These are phyloP conservation scores for Mollisia scopiformis DNA, from an alignment of 2,329 filamentous ascomycete species.

Conservation along the genomic window DNA sequence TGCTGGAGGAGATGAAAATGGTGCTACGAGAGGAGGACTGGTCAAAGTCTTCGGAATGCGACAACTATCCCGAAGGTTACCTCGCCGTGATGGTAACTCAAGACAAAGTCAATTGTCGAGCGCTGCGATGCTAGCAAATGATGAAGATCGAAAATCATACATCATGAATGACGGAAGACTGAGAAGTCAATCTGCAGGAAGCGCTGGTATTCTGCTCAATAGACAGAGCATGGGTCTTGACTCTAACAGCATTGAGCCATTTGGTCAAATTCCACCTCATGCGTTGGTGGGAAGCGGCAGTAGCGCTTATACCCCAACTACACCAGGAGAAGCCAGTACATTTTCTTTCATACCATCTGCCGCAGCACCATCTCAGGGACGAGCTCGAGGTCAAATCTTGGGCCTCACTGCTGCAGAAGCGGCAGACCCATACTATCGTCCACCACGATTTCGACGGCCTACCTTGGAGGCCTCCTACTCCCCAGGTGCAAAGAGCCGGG, in stretches of 20 bases:
- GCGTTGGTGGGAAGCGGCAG: constrained; percentile 54
- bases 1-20: constrained; percentile 75
- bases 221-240: constrained; percentile 58
- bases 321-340: constrained; percentile 69
- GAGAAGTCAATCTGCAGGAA: constrained; percentile 64
- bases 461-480: constrained; percentile 56
- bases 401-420: constrained; percentile 53
- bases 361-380: constrained; percentile 28
- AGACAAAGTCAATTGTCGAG: constrained; percentile 83
- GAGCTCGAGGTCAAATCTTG: constrained; percentile 43
- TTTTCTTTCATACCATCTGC: constrained; percentile 70
- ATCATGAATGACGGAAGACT: constrained; percentile 52
- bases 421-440: constrained; percentile 85
- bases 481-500: constrained; percentile 44
- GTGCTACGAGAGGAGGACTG: constrained; percentile 78
- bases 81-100: constrained; percentile 64
- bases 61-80: constrained; percentile 76
- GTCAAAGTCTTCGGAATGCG: constrained; percentile 91
- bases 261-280: constrained; percentile 42
- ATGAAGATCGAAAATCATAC: constrained; percentile 68
- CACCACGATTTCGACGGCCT: constrained; percentile 72
- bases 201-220: constrained; percentile 62
- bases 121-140: constrained; percentile 75
- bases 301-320: constrained; percentile 73
- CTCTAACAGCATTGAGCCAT: constrained; percentile 48